Conservation (phyloP, 306 rosid species). For the Lablab purpureus region DNA sequence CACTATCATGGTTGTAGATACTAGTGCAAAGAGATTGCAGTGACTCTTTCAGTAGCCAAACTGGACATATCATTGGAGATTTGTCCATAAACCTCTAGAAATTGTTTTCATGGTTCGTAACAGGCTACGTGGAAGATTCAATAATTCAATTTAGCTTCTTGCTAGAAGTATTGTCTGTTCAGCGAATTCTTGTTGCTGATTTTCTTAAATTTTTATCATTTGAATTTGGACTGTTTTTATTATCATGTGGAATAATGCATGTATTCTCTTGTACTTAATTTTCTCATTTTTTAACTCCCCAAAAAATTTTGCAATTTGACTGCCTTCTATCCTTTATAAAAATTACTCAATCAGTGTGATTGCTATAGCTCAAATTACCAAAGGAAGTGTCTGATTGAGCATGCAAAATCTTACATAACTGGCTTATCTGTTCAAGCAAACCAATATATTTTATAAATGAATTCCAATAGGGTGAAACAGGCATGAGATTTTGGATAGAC, state of each 20-base stretch:
- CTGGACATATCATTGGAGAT: not conserved
- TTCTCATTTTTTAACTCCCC: not conserved
- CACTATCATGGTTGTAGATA: slow-evolving; percentile 13
- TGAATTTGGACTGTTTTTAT: not conserved
- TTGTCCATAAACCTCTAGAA: not conserved
- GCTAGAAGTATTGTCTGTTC: slow-evolving; percentile 20
- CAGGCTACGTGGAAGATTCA: slow-evolving; percentile 18
- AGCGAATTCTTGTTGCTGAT: slow-evolving; percentile 11
- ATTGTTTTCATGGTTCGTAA: not conserved
- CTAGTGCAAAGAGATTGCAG: not conserved
- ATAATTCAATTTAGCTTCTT: slow-evolving; percentile 24
- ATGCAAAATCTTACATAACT: not conserved
- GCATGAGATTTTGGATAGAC: not conserved
- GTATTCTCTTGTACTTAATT: slow-evolving; percentile 3
- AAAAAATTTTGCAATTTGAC: not conserved
- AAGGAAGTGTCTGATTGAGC: not conserved
- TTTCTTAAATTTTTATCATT: slow-evolving; percentile 6
- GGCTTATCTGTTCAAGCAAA: not conserved
- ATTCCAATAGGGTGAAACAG: not conserved
- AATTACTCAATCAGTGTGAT: not conserved
- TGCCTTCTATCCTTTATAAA: not conserved
- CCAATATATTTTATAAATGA: not conserved
- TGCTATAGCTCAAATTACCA: slow-evolving; percentile 22
- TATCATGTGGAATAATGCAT: not conserved
- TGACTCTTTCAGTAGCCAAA: slow-evolving; percentile 25